Percentiles rank a stretch among this genome's conserved stretches.
Conservation (phyloP, 345 rosid genomes). For the Punica granatum region DNA sequence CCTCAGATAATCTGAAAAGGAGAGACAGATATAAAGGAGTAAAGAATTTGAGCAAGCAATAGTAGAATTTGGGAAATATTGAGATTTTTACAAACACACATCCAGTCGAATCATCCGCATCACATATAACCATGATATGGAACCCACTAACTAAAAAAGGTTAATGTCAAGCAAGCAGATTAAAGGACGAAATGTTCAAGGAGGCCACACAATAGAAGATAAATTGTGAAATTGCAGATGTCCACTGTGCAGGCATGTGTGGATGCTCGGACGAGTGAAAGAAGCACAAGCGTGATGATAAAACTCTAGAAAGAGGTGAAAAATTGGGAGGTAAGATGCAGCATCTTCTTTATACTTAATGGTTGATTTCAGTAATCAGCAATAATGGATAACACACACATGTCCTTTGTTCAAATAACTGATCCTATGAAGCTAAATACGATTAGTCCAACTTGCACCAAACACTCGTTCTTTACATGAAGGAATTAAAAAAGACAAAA, state of each 20-base stretch:
- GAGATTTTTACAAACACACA: not conserved
- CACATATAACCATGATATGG: not conserved
- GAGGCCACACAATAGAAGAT: not conserved
- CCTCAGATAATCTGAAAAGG: slow-evolving; percentile 69
- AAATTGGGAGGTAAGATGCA: not conserved
- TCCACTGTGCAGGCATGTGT: not conserved
- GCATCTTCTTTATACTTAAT: not conserved
- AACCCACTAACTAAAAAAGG: not conserved
- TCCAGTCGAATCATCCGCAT: not conserved
- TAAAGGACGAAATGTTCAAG: not conserved
- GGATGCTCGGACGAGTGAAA: not conserved
- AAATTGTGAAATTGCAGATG: too few relatives aligned
- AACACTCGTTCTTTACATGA: not conserved
- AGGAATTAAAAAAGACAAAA: too few relatives aligned
- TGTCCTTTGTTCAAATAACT: not conserved
- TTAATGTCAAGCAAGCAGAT: not conserved
- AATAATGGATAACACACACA: not conserved
- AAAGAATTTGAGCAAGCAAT: not conserved
- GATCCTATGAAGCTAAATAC: not conserved
- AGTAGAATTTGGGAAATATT: not conserved
- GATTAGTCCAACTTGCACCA: not conserved
- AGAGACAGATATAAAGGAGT: not conserved
- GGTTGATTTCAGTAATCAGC: not conserved
- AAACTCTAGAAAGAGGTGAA: not conserved
- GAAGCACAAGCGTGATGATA: not conserved